These are phyloP conservation scores for Vigna unguiculata DNA, from an alignment of 306 rosid species.

Conservation along the genomic window DNA sequence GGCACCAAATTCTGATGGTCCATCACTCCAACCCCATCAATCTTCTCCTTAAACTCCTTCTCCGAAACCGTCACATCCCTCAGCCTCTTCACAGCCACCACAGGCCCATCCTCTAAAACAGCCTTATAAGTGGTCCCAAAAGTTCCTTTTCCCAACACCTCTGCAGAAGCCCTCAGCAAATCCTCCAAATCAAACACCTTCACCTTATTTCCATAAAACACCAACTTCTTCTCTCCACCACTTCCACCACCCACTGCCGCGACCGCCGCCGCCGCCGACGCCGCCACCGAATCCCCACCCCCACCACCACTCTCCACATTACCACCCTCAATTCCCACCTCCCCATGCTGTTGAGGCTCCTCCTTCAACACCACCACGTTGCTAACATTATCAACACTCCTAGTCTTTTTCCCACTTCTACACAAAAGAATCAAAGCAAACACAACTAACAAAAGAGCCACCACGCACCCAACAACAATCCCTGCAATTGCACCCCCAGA, in stretches of 20 bases:
- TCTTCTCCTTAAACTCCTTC: conserved; percentile 68
- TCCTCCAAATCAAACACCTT: conserved; percentile 72
- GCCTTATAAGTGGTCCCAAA: conserved; percentile 76
- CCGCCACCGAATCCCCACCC: conserved; percentile 47
- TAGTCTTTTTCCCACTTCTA: conserved; percentile 55
- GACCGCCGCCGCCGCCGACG: conserved; percentile 46
- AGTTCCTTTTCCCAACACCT: conserved; percentile 77
- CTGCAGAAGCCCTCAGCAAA: conserved; percentile 79
- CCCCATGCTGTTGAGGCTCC: conserved; percentile 34
- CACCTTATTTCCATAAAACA: conserved; percentile 56
- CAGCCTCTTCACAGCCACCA: conserved; percentile 72
- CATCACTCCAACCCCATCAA: conserved; percentile 67
- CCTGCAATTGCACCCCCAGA: conserved; percentile 72
- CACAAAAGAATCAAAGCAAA: conserved; percentile 55
- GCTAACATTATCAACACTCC: conserved; percentile 46
- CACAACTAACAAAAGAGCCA: conserved; percentile 56
- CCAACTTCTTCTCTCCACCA: conserved; percentile 56
- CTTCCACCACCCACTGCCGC: conserved; percentile 31
- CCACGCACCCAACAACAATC: conserved; percentile 62
- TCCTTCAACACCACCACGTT: conserved; percentile 15
- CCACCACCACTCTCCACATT: conserved; percentile 51
- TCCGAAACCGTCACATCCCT: conserved; percentile 65
- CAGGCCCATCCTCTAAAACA: conserved; percentile 64
- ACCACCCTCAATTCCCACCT: conserved; percentile 48
- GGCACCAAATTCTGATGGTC: conserved; percentile 70